Evolutionary conservation across 2,329 filamentous ascomycete genomes (phyloP), one percentile per base, ranked within the genome.

Genomic region (Hawksworthiomyces lignivorus): DNA sequence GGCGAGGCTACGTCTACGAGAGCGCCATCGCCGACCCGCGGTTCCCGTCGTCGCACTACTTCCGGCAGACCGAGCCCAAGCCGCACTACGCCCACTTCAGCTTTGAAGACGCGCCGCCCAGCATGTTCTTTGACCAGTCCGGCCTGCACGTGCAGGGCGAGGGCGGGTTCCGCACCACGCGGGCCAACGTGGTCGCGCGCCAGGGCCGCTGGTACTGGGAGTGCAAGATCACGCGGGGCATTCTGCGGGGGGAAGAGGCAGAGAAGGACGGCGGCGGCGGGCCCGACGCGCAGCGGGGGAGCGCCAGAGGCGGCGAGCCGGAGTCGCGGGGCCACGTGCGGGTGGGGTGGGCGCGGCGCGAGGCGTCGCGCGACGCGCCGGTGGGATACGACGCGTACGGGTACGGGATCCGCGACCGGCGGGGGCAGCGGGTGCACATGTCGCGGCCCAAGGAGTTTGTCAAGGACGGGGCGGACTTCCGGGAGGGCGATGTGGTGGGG

Each of bases 141-240:
- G 88, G 82, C 7, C 77, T 75, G 17, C 80, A 87, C 36, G 78
- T 96, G 40, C 94, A 86, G 1, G 94, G 92, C 12, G 82, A 90
- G 52, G 94, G 94, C 62, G 89, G 92, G 8, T 96, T 92, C 72
- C 77, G 94, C 45, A 92, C 90, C 72, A 83, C 85, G 3, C 79
- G 90, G 29, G 88, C 87, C 11, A 98, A 98, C 54, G 83, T 97
- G 1, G 87, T 85, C 19, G 85, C 89, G 5, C 74, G 92, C 34
- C 86, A 97, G 62, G 92, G 92, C 1, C 77, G 85, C 24, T 87
- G 87, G 70, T 98, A 94, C 62, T 98, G 88, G 71, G 92, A 98
- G 63, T 88, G 90, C 62, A 89, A 85, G 56, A 79, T 98, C 41
- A 82, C 89, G 9, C 79, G 81, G 50, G 92, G 92, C 27, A 50